Percentiles rank a stretch among this genome's conserved stretches.
These are phyloP conservation scores for Carpinus fangiana DNA, from an alignment of 306 rosid genomes.

Conservation along the genomic window DNA sequence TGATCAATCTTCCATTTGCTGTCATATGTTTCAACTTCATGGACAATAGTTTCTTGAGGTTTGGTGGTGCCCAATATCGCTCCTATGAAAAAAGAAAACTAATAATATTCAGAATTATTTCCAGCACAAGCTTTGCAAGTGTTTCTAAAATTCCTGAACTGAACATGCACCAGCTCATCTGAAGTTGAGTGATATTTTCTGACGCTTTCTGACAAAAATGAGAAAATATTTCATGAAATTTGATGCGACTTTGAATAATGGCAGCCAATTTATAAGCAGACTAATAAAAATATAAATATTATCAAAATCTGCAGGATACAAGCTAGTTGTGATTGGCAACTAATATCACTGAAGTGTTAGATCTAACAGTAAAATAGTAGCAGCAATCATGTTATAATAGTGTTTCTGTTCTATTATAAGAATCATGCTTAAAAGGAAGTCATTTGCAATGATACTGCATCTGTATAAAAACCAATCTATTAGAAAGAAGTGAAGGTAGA, in stretches of 20 bases:
- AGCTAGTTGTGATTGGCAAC: slow-evolving; percentile 11
- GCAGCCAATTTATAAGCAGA: slow-evolving; percentile 6
- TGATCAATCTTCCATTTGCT: slow-evolving; percentile 66
- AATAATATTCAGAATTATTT: slow-evolving; percentile 24
- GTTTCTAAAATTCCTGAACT: neutral
- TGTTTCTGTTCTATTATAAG: neutral
- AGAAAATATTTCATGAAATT: slow-evolving; percentile 13
- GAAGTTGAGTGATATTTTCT: slow-evolving; percentile 20
- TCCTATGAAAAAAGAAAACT: slow-evolving; percentile 48
- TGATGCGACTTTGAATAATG: slow-evolving; percentile 6
- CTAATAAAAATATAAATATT: neutral
- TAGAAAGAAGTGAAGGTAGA: slow-evolving; percentile 12
- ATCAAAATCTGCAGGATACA: neutral
- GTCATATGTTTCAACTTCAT: slow-evolving; percentile 82
- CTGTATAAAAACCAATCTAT: slow-evolving; percentile 14
- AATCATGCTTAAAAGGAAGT: neutral
- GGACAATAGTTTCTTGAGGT: slow-evolving; percentile 71
- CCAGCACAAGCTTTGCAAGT: slow-evolving; percentile 16
- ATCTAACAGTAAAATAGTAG: neutral
- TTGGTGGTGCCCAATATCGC: slow-evolving; percentile 71
- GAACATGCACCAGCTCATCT: neutral
- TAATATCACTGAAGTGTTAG: neutral
- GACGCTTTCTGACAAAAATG: slow-evolving; percentile 15
- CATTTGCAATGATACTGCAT: neutral
- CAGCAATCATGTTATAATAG: neutral